These are phyloP conservation scores for Trypanosoma avium DNA, from an alignment of 208 protist species.

Conservation along the genomic window DNA sequence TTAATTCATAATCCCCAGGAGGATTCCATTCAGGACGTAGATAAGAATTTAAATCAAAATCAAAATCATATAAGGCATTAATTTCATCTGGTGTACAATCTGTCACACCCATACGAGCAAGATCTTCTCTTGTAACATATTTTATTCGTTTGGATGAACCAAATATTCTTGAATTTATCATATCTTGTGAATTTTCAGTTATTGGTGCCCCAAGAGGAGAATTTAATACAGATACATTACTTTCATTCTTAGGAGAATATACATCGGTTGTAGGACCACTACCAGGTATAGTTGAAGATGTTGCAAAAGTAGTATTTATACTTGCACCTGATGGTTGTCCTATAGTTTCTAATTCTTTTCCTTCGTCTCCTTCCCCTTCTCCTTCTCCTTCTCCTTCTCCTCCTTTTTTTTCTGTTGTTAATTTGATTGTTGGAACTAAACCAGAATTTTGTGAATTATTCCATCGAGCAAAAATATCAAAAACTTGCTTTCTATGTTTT, in stretches of 20 bases:
- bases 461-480: constrained; percentile 81
- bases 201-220: too few species aligned
- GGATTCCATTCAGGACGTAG: constrained; percentile 45
- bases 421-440: neutral
- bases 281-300: too few species aligned
- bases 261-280: too few species aligned
- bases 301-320: too few species aligned
- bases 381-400: neutral
- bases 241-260: too few species aligned
- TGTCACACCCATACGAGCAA: constrained; percentile 51
- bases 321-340: too few species aligned
- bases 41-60: constrained; percentile 78
- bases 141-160: neutral
- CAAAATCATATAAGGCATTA: constrained; percentile 64
- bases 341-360: neutral
- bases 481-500: constrained; percentile 71
- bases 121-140: constrained; percentile 56
- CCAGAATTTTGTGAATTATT: constrained; percentile 18
- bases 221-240: too few species aligned
- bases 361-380: neutral
- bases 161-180: neutral
- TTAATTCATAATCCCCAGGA: constrained; percentile 37
- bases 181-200: neutral
- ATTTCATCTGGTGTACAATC: constrained; percentile 84
- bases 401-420: neutral